phyloP scores from a whole-genome alignment of 2,329 filamentous ascomycete genomes.

The Alternaria triticina region DNA sequence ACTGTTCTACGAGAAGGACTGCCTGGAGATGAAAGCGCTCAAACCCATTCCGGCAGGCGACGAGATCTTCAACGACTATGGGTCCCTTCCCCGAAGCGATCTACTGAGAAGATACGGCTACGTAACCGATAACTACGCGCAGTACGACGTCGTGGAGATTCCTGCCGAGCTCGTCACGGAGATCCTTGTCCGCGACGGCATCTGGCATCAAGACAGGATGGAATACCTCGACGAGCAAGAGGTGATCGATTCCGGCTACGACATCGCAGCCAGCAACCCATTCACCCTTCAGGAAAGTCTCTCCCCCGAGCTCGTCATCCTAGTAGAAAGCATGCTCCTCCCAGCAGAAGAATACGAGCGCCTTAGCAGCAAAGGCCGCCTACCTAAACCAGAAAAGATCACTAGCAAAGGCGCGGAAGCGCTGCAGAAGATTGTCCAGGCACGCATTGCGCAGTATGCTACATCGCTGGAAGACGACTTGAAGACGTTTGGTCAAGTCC shows the following conservation, averaged over 20 bases:
- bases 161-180: slow-evolving; percentile 63
- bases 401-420: slow-evolving; percentile 49
- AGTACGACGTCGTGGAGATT: slow-evolving; percentile 84
- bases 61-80: slow-evolving; percentile 89
- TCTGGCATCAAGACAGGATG: slow-evolving; percentile 38
- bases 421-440: slow-evolving; percentile 48
- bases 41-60: slow-evolving; percentile 72
- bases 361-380: slow-evolving; percentile 50
- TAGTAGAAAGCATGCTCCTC: slow-evolving; percentile 55
- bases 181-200: slow-evolving; percentile 14
- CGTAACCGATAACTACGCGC: slow-evolving; percentile 75
- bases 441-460: slow-evolving; percentile 56
- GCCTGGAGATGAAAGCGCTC: slow-evolving; percentile 74
- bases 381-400: slow-evolving; percentile 52
- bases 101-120: slow-evolving; percentile 86
- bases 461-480: slow-evolving; percentile 62
- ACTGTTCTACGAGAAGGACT: slow-evolving; percentile 65
- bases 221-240: slow-evolving; percentile 67
- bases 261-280: slow-evolving; percentile 51
- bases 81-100: slow-evolving; percentile 81
- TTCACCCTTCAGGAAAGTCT: slow-evolving; percentile 47
- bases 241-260: slow-evolving; percentile 76
- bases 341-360: slow-evolving; percentile 50
- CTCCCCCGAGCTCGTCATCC: slow-evolving; percentile 50
- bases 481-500: slow-evolving; percentile 52